Evolutionary conservation across 2,329 filamentous ascomycete genomes (phyloP).

Genomic region (Claviceps digitariae): DNA sequence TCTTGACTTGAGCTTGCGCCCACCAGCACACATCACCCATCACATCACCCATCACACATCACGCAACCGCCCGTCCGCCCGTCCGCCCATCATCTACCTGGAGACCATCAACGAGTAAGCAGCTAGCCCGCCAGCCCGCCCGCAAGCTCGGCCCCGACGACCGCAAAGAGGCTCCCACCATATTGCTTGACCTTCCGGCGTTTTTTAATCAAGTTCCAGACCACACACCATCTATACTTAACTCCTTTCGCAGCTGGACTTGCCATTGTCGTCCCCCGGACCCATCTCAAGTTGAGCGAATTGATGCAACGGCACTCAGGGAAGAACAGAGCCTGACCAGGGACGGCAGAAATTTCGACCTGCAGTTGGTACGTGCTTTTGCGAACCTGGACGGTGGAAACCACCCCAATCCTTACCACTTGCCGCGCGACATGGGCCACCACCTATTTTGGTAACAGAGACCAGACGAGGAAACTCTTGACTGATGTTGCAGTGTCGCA

Average conservation of each 20-base stretch:
- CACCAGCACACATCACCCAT: background rate
- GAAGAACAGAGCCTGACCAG: background rate
- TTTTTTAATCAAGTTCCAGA: background rate
- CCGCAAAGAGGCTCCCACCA: constrained; percentile 2
- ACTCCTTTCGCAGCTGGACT: background rate
- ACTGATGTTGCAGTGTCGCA: constrained; percentile 3
- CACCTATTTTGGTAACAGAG: background rate
- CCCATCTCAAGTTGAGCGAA: background rate
- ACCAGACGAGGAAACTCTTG: background rate
- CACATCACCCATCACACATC: background rate
- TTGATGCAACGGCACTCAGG: background rate
- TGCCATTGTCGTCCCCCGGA: background rate
- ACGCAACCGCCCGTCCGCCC: background rate
- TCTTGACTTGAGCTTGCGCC: background rate
- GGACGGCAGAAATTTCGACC: constrained; percentile 1
- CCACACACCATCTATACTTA: background rate
- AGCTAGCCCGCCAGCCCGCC: background rate
- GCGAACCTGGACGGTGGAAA: constrained; percentile 1
- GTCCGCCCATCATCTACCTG: background rate
- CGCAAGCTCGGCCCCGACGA: constrained; percentile 1
- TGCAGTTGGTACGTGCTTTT: constrained; percentile 4
- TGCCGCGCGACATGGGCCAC: constrained; percentile 2
- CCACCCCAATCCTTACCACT: background rate
- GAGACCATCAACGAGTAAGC: background rate
- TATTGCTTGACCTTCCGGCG: background rate